Percentiles rank a stretch among this genome's conserved stretches.
Conservation (phyloP, 345 rosid genomes). For the Xanthoceras sorbifolium region DNA sequence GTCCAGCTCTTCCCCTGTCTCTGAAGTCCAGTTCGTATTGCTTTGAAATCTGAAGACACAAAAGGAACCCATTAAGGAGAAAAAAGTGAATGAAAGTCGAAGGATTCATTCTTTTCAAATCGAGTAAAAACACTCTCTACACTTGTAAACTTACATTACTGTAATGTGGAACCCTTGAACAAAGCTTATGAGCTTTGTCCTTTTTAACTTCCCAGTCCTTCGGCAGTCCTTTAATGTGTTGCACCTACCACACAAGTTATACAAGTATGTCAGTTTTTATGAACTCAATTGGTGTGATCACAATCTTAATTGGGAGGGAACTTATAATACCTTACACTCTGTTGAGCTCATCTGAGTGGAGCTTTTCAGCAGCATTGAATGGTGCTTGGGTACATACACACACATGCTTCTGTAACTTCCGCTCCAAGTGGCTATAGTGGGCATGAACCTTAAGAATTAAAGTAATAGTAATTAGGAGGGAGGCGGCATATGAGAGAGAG, state of each 20-base stretch:
- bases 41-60: constrained; percentile 48
- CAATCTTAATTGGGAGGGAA: background rate
- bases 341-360: constrained; percentile 47
- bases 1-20: constrained; percentile 80
- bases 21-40: constrained; percentile 81
- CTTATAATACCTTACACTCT: background rate
- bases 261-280: background rate
- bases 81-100: background rate
- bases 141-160: constrained; percentile 52
- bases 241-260: constrained; percentile 44
- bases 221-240: constrained; percentile 60
- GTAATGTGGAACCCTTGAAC: constrained; percentile 70
- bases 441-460: constrained; percentile 56
- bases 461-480: background rate
- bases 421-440: constrained; percentile 82
- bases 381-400: constrained; percentile 73
- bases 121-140: background rate
- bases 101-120: background rate
- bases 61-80: background rate
- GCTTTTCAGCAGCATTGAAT: constrained; percentile 66
- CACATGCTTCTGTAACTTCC: constrained; percentile 80
- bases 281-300: background rate
- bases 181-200: constrained; percentile 62
- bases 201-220: constrained; percentile 61
- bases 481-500: background rate